Conservation (phyloP, 2,329 filamentous ascomycete genomes). For the Sarocladiaceae sp. region DNA sequence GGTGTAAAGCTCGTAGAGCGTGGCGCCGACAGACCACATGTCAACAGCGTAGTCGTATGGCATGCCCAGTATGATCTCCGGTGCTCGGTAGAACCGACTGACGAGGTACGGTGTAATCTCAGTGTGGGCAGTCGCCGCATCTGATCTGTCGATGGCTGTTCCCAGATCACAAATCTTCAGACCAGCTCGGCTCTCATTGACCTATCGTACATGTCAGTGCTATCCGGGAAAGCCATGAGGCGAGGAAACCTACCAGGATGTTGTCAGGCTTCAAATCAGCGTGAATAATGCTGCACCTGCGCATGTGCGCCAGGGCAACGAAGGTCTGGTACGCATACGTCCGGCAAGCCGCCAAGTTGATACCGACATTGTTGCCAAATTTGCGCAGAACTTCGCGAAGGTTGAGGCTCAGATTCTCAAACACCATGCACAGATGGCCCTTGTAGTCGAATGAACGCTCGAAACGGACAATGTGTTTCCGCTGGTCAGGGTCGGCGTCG, state of each 20-base stretch:
- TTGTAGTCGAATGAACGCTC: slow-evolving; percentile 89
- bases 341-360: slow-evolving; percentile 81
- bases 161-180: slow-evolving; percentile 96
- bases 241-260: slow-evolving; percentile 57
- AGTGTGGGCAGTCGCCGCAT: slow-evolving; percentile 63
- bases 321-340: slow-evolving; percentile 94
- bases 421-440: slow-evolving; percentile 91
- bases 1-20: slow-evolving; percentile 92
- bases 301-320: slow-evolving; percentile 76
- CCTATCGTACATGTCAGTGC: slow-evolving; percentile 32
- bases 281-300: slow-evolving; percentile 89
- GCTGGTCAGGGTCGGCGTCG: slow-evolving; percentile 77
- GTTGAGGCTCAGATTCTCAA: slow-evolving; percentile 92
- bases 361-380: slow-evolving; percentile 88
- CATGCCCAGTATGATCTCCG: slow-evolving; percentile 96
- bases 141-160: slow-evolving; percentile 86
- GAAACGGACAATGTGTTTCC: slow-evolving; percentile 86
- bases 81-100: slow-evolving; percentile 93
- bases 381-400: slow-evolving; percentile 91
- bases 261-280: slow-evolving; percentile 98
- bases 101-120: slow-evolving; percentile 93
- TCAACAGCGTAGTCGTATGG: slow-evolving; percentile 91
- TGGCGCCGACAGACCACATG: slow-evolving; percentile 97
- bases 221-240: slow-evolving; percentile 9
- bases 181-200: slow-evolving; percentile 74